Base-by-base conservation (phyloP, 139 green algal genomes). In the Pseudopediastrum boryanum region DNA sequence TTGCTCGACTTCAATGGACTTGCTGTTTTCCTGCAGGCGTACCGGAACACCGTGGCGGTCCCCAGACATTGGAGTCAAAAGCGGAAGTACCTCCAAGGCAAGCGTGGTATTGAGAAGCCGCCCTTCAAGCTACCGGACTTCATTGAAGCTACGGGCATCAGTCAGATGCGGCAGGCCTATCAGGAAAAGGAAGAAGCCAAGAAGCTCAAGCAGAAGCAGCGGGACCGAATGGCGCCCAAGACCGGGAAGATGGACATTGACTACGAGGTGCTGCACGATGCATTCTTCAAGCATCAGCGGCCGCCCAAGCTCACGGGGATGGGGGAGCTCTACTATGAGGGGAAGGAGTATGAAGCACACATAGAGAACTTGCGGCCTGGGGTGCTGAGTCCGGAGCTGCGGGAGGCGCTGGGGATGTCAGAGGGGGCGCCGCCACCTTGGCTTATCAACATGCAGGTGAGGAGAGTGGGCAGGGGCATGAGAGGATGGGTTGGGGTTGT, bases 101-200 rank as follows among this genome's bases (percentile, higher is more conserved):
- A 99, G 87, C 88, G 96, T n/a, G 96, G 96, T 48, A 92, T 99
- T 63, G 96, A 99, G 86, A 99, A 99, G 88, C 93, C 94, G n/a
- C 89, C 94, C 27, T 99, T 98, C 87, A 85, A 98, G 85, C 94
- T 99, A 61, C 96, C 96, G 3, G 92, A 96, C n/a, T 99, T 97
- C 87, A 99, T 99, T 42, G 92, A 96, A 78, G 75, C 75, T 3
- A 81, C 75, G 71, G 96, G 96, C 71, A 99, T 99, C 70, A 91
- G 92, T 61, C 90, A 98, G 72, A 97, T 99, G 88, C 88, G 96
- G 9, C 86, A 98, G 63, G 89, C 92, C 23, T 98, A 98, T 85
- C 63, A 77, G 73, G 94, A 96, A 51, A 95, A 94, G 82, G 93
- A 92, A 51, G 89, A 94, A 25, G 67, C 71, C 10, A 95, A 97